Evolutionary conservation across 1,284 basidiomycete species (phyloP).

Genomic region (Takashimella tepidaria): DNA sequence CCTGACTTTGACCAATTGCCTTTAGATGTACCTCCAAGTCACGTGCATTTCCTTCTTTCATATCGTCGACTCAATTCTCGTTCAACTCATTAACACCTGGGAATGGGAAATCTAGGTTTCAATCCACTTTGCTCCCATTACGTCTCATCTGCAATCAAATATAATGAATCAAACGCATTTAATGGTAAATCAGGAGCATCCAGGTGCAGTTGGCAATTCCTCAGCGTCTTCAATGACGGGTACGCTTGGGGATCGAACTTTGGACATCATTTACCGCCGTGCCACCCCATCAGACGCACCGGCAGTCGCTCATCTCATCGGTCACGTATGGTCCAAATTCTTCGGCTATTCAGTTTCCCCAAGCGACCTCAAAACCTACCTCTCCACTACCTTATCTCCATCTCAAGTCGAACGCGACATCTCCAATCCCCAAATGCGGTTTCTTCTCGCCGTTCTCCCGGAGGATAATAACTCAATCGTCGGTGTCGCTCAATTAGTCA

Average conservation of each 20-base stretch:
- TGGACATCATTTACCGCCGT: conserved; percentile 8
- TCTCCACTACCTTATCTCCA: conserved; percentile 10
- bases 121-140: too few species aligned
- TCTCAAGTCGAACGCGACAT: conserved; percentile 13
- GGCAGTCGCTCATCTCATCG: conserved; percentile 16
- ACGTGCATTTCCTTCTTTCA: too few species aligned
- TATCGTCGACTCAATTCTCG: too few species aligned
- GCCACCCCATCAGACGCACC: conserved; percentile 14
- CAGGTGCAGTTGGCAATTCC: too few species aligned
- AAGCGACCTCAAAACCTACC: conserved; percentile 16
- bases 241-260: too few species aligned
- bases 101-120: too few species aligned
- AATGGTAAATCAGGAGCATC: too few species aligned
- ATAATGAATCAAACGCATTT: too few species aligned
- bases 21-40: too few species aligned
- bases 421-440: conserved; percentile 2
- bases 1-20: neutral
- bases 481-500: conserved; percentile 19
- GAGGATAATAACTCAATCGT: conserved; percentile 5
- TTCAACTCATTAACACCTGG: too few species aligned
- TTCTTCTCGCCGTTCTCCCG: conserved; percentile 6
- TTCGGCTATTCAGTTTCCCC: conserved; percentile 21
- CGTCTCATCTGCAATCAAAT: too few species aligned
- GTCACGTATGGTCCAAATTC: conserved; percentile 19
- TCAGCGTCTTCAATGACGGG: too few species aligned